Evolutionary conservation across 2,329 filamentous ascomycete species (phyloP).

Genomic region (Geosmithia flava): DNA sequence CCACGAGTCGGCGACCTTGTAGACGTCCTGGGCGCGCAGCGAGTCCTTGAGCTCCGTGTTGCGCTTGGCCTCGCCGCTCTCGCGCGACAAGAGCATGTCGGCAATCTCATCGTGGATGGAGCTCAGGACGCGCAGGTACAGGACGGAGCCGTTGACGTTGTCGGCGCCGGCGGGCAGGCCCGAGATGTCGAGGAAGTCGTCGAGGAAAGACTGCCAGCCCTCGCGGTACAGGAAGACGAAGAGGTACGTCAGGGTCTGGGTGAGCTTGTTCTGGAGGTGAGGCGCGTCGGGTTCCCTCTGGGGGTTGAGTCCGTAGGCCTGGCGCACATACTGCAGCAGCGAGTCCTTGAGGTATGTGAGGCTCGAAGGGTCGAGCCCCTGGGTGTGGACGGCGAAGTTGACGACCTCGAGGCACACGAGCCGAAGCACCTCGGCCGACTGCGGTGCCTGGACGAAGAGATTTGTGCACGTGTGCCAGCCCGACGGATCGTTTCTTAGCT

Average conservation of each 20-base stretch:
- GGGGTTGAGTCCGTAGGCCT: conserved; percentile 53
- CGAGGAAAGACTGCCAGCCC: conserved; percentile 81
- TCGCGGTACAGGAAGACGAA: conserved; percentile 79
- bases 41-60: conserved; percentile 88
- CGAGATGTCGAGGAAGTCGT: conserved; percentile 75
- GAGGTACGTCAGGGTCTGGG: conserved; percentile 87
- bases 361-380: conserved; percentile 60
- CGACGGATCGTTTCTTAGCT: conserved; percentile 68
- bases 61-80: conserved; percentile 66
- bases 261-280: conserved; percentile 89
- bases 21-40: conserved; percentile 74
- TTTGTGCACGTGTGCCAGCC: conserved; percentile 84
- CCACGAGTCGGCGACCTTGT: conserved; percentile 82
- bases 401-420: conserved; percentile 85
- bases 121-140: conserved; percentile 80
- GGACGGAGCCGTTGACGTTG: conserved; percentile 63
- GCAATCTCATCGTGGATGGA: conserved; percentile 97
- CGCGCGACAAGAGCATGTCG: conserved; percentile 73
- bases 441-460: conserved; percentile 71
- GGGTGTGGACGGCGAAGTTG: conserved; percentile 79
- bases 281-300: conserved; percentile 55
- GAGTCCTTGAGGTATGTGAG: conserved; percentile 68
- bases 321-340: conserved; percentile 68
- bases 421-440: conserved; percentile 70
- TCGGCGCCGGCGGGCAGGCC: conserved; percentile 49